Conservation (phyloP, 2,329 filamentous ascomycete genomes). For the Ophiostoma himal-ulmi region DNA sequence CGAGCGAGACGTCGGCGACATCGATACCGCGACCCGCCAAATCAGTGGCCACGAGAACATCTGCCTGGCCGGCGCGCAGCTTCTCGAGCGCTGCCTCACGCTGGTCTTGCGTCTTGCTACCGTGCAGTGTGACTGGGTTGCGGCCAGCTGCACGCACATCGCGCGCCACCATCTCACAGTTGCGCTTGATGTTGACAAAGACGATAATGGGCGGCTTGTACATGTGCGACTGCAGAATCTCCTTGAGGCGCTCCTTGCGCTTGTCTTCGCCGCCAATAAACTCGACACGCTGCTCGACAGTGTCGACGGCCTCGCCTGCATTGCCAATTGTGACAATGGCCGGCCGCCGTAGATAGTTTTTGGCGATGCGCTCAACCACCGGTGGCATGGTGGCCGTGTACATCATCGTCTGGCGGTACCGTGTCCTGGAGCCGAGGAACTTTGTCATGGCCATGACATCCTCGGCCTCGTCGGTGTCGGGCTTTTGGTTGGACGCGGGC, state of each 20-base stretch:
- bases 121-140: conserved; percentile 83
- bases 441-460: conserved; percentile 77
- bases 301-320: conserved; percentile 90
- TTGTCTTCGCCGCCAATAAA: conserved; percentile 88
- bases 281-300: conserved; percentile 94
- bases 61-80: conserved; percentile 71
- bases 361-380: conserved; percentile 89
- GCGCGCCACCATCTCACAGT: conserved; percentile 89
- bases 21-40: conserved; percentile 96
- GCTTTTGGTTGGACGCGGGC: conserved; percentile 89
- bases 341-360: conserved; percentile 88
- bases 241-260: conserved; percentile 88
- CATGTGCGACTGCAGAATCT: conserved; percentile 75
- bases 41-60: conserved; percentile 93
- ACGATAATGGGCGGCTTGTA: conserved; percentile 92
- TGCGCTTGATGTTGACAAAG: conserved; percentile 99
- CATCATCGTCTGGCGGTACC: conserved; percentile 99
- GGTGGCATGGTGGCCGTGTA: conserved; percentile 98
- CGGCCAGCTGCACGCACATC: conserved; percentile 95
- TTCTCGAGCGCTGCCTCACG: conserved; percentile 84
- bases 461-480: conserved; percentile 87
- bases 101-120: conserved; percentile 95
- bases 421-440: conserved; percentile 66
- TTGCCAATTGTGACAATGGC: conserved; percentile 95
- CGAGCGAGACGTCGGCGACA: conserved; percentile 85